Evolutionary conservation across 441 rosid genomes (phyloP).

Genomic region (Croton setiger): DNA sequence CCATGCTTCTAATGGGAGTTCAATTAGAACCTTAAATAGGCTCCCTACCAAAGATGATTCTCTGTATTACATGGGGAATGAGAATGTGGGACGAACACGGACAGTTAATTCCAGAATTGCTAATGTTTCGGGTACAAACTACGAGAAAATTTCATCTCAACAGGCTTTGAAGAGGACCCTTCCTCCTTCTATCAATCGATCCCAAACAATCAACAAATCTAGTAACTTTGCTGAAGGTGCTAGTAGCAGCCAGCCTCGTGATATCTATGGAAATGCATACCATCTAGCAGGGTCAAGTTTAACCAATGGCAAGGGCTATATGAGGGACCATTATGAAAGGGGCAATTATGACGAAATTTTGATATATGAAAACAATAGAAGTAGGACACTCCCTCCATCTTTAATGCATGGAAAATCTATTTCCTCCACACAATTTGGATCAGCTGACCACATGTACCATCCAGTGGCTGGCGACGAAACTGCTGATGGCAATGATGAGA

Average conservation of each 20-base stretch:
- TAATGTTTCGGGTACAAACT: conserved; percentile 40
- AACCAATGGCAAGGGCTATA: conserved; percentile 42
- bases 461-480: conserved; percentile 53
- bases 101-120: conserved; percentile 50
- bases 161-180: conserved; percentile 69
- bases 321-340: conserved; percentile 37
- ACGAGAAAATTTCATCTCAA: conserved; percentile 60
- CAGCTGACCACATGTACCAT: conserved; percentile 45
- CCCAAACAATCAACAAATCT: conserved; percentile 25
- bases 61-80: conserved; percentile 33
- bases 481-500: conserved; percentile 56
- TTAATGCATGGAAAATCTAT: conserved; percentile 47
- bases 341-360: conserved; percentile 38
- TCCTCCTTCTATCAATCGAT: conserved; percentile 47
- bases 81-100: conserved; percentile 31
- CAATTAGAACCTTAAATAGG: conserved; percentile 30
- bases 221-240: conserved; percentile 27
- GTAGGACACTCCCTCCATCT: conserved; percentile 67
- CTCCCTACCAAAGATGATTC: conserved; percentile 30
- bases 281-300: conserved; percentile 40
- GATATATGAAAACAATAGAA: conserved; percentile 51
- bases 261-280: conserved; percentile 35
- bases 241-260: conserved; percentile 30
- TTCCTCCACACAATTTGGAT: conserved; percentile 38
- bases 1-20: conserved; percentile 37